Base-by-base conservation (phyloP, 2,329 filamentous ascomycete species). In the Penicillium aurantiogriseum region DNA sequence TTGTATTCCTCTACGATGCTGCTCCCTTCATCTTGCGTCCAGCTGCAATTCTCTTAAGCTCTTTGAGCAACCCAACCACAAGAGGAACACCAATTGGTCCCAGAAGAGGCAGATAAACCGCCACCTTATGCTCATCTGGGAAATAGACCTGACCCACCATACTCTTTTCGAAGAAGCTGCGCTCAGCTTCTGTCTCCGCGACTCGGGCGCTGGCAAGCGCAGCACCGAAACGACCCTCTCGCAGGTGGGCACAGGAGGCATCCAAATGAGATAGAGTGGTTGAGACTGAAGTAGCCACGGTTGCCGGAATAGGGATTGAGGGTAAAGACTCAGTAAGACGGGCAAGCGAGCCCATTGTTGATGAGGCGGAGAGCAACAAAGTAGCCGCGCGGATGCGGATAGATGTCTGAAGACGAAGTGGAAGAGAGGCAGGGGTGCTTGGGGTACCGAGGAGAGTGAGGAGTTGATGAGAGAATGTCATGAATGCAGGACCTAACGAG, bases 111-210 rank as follows among this genome's bases (percentile, higher is more conserved):
- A 99, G 77, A 72, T 99, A 99, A 0, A 99, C 94, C 0, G 94
- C 94, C 25, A 99, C 85, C 76, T 97, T 99, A 75, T 99, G 94
- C 77, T 99, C 94, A 70, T 99, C 94, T 0, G 94, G 94, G 74
- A 99, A 99, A 75, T 97, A 99, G 2, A 97, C 88, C 77, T 97
- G 94, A 0, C 92, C 94, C 13, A 99, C 94, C 94, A 99, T 99
- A 70, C 90, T 96, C 77, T 96, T 96, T 76, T 99, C 94, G 66
- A 99, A 99, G 76, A 99, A 99, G 0, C 93, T 93, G 59, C 89
- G 87, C 73, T 99, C 94, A 0, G 92, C 93, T 71, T 95, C 91
- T 3, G 85, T 84, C 75, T 97, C 92, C 6, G 94, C 94, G 46
- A 91, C 85, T 10, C 90, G 85, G 0, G 93, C 93, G 71, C 93